Conservation (phyloP, 176 grass and related monocot genomes). For the Cocos nucifera region DNA sequence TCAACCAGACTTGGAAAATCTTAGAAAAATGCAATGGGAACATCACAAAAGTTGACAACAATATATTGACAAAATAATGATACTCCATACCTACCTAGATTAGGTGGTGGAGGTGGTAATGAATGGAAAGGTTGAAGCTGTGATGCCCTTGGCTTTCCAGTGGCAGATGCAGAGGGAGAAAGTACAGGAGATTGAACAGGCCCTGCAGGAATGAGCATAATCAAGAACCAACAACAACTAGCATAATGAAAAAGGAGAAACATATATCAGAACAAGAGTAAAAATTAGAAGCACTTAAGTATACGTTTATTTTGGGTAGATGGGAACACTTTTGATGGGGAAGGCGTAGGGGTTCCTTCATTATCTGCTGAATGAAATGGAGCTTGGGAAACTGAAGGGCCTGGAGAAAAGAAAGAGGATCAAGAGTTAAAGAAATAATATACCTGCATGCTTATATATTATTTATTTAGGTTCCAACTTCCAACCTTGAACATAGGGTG, state of each 20-base stretch:
- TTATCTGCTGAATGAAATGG: slow-evolving; percentile 24
- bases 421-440: neutral
- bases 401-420: neutral
- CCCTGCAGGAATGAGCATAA: slow-evolving; percentile 36
- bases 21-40: too few species aligned
- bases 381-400: slow-evolving; percentile 27
- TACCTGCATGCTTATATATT: neutral
- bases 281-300: slow-evolving; percentile 4
- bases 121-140: slow-evolving; percentile 35
- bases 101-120: slow-evolving; percentile 53
- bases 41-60: neutral
- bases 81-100: slow-evolving; percentile 47
- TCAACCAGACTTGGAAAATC: neutral
- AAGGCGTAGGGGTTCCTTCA: slow-evolving; percentile 15
- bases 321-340: slow-evolving; percentile 11
- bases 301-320: slow-evolving; percentile 22
- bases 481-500: slow-evolving; percentile 17
- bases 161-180: slow-evolving; percentile 25
- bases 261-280: neutral
- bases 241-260: slow-evolving; percentile 7
- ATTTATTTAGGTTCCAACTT: slow-evolving; percentile 17
- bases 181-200: slow-evolving; percentile 25
- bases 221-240: slow-evolving; percentile 10
- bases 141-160: slow-evolving; percentile 30
- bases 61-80: neutral